Evolutionary conservation across 2,329 filamentous ascomycete species (phyloP), one percentile per base, ranked within the genome.

Genomic region (Neonectria punicea): DNA sequence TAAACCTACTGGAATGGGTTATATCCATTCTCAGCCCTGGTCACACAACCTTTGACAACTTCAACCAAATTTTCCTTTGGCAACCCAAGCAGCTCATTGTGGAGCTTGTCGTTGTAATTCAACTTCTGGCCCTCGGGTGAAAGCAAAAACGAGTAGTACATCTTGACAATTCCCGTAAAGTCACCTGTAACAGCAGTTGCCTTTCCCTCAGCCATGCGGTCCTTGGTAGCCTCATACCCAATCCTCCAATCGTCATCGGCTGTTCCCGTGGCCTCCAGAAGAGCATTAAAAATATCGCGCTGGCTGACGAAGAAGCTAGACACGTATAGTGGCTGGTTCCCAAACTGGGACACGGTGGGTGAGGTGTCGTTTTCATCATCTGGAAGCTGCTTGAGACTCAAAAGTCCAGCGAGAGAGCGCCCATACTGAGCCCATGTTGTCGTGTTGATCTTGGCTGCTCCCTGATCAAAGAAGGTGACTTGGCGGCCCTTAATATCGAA

Each of bases 251-350:
- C 89, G 0, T 76, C 77, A 43, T 89, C 86, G 1, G 78, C 85
- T 0, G 85, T 87, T 0, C 84, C 84, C 0, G 86, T 85, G 4
- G 89, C 89, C 0, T 85, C 84, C 70, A 89, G 82, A 13, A 90
- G 77, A n/a, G 84, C 85, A 43, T 85, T 84, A 58, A 92, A 82
- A 80, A 92, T 92, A 10, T 92, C 89, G 11, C 83, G 82, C 75
- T 93, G 90, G 63, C 78, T 87, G 65, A 89, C 69, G 11, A 79
- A 75, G 78, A 91, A 92, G 65, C 86, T 89, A 8, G 80, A 82
- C 11, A 90, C 69, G 69, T 83, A 87, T 2, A 90, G 72, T 0
- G 71, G 67, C 54, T 82, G 81, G 75, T 89, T 87, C 3, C 20
- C 77, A 68, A 70, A 81, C 66, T 51, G 79, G 71, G 34, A 87